Conservation (phyloP, 768 basidiomycete species). For the Collybia mongolica region DNA sequence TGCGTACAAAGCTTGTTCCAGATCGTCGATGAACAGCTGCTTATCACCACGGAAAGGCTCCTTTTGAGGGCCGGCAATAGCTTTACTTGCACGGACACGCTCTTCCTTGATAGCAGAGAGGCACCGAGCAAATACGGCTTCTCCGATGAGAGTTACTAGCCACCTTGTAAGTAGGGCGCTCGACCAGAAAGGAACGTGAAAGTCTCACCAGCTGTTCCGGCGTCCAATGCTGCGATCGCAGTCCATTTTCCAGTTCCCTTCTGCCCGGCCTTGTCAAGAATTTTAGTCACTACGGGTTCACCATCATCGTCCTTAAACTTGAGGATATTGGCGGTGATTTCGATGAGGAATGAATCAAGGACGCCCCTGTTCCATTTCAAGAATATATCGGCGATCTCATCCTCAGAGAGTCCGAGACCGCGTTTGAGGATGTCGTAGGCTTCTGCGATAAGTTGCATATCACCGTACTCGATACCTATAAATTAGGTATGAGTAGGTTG, state of each 20-base stretch:
- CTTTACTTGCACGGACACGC: conserved; percentile 89
- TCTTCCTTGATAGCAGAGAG: conserved; percentile 96
- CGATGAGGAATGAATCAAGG: conserved; percentile 98
- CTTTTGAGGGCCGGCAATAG: conserved; percentile 86
- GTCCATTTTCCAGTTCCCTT: conserved; percentile 99
- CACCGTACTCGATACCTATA: conserved; percentile 97
- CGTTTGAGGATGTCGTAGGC: conserved; percentile 99
- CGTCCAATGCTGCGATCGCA: conserved; percentile 93
- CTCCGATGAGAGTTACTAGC: conserved; percentile 95
- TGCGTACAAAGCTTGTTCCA: conserved; percentile 98
- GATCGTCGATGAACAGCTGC: conserved; percentile 97
- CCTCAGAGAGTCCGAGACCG: conserved; percentile 82
- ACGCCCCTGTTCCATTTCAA: conserved; percentile 97
- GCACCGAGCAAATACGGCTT: conserved; percentile 99
- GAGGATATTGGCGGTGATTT: conserved; percentile 96
- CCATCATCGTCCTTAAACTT: conserved; percentile 97
- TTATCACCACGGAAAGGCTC: conserved; percentile 97
- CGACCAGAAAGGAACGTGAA: conserved; percentile 6
- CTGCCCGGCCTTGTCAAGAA: conserved; percentile 95
- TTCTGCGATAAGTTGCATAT: conserved; percentile 99
- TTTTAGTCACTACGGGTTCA: conserved; percentile 86
- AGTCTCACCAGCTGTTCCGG: conserved; percentile 75
- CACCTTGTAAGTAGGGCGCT: conserved; percentile 8
- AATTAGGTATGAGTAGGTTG: conserved; percentile 6
- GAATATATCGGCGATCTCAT: conserved; percentile 95